These are phyloP conservation scores for Cladophialophora psammophila DNA, from an alignment of 2,329 filamentous ascomycete species.

Conservation along the genomic window DNA sequence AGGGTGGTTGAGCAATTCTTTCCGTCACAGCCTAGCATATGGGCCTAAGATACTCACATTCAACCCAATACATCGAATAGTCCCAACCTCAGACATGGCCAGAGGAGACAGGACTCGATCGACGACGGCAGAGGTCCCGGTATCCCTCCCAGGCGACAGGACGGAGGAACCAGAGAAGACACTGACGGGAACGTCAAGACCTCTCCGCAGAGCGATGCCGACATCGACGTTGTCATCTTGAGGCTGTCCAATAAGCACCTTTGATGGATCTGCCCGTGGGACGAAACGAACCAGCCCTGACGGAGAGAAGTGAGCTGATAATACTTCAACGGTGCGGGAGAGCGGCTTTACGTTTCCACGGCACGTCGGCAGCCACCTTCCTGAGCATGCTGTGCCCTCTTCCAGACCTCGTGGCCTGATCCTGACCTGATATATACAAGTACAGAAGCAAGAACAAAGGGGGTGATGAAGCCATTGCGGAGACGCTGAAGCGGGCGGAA, in stretches of 20 bases:
- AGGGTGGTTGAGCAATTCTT: background rate
- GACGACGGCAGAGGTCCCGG: constrained; percentile 58
- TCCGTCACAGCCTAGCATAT: background rate
- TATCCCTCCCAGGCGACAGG: constrained; percentile 61
- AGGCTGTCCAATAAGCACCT: constrained; percentile 65
- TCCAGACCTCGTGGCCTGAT: constrained; percentile 22
- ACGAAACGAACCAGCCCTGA: constrained; percentile 67
- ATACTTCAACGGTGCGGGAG: background rate
- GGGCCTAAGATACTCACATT: constrained; percentile 43
- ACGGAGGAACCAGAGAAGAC: constrained; percentile 67
- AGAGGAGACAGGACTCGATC: constrained; percentile 47
- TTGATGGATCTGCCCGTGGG: constrained; percentile 58
- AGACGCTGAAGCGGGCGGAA: constrained; percentile 3
- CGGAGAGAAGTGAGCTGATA: background rate
- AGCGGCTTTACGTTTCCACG: constrained; percentile 27
- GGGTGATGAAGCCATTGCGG: background rate
- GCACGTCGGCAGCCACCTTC: constrained; percentile 13
- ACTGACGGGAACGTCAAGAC: constrained; percentile 63
- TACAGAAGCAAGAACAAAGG: background rate
- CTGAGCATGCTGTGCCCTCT: constrained; percentile 21
- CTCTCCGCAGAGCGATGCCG: constrained; percentile 63
- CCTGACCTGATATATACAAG: constrained; percentile 14
- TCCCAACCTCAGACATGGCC: constrained; percentile 46
- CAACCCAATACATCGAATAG: constrained; percentile 56
- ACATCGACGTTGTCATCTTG: constrained; percentile 61